phyloP scores from a whole-genome alignment of 1,139 yeast species.

The Lodderomyces orthopsilosis region DNA sequence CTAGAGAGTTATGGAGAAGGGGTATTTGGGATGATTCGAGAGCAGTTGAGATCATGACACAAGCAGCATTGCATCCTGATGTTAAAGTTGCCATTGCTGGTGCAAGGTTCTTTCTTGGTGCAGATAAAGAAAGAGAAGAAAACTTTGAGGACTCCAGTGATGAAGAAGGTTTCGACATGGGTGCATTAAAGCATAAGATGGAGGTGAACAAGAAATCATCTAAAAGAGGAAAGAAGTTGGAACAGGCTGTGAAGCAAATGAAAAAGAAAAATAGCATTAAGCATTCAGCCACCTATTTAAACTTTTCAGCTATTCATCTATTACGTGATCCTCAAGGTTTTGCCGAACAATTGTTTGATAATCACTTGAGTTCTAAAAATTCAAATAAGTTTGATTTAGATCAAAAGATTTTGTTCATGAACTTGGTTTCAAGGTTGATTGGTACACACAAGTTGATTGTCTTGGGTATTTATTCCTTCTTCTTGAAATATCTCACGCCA shows the following conservation, averaged over 20 bases:
- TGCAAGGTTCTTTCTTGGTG: slow-evolving; percentile 86
- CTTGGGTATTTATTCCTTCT: slow-evolving; percentile 83
- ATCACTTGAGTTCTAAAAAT: slow-evolving; percentile 67
- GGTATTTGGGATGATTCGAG: slow-evolving; percentile 98
- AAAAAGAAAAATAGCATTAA: slow-evolving; percentile 57
- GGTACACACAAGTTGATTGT: slow-evolving; percentile 94
- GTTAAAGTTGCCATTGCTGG: slow-evolving; percentile 88
- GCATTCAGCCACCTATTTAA: slow-evolving; percentile 69
- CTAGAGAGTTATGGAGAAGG: slow-evolving; percentile 95
- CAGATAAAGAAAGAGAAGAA: slow-evolving; percentile 92
- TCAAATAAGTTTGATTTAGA: slow-evolving; percentile 73
- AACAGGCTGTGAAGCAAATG: slow-evolving; percentile 62
- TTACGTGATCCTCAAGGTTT: slow-evolving; percentile 97
- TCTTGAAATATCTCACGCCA: slow-evolving; percentile 87
- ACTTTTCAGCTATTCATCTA: slow-evolving; percentile 91
- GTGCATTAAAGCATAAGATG: slow-evolving; percentile 73
- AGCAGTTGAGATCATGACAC: slow-evolving; percentile 95
- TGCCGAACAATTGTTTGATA: slow-evolving; percentile 77
- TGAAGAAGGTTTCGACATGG: slow-evolving; percentile 70
- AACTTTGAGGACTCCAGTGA: slow-evolving; percentile 60
- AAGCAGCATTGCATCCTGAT: slow-evolving; percentile 87
- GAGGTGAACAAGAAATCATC: slow-evolving; percentile 79
- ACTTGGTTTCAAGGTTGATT: slow-evolving; percentile 78
- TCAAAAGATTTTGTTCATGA: slow-evolving; percentile 85
- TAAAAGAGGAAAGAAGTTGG: slow-evolving; percentile 76